Percentiles rank a stretch among this genome's conserved stretches.
Evolutionary conservation across 176 grass and related monocot species (phyloP).

Genomic region (Bonia amplexicaulis): DNA sequence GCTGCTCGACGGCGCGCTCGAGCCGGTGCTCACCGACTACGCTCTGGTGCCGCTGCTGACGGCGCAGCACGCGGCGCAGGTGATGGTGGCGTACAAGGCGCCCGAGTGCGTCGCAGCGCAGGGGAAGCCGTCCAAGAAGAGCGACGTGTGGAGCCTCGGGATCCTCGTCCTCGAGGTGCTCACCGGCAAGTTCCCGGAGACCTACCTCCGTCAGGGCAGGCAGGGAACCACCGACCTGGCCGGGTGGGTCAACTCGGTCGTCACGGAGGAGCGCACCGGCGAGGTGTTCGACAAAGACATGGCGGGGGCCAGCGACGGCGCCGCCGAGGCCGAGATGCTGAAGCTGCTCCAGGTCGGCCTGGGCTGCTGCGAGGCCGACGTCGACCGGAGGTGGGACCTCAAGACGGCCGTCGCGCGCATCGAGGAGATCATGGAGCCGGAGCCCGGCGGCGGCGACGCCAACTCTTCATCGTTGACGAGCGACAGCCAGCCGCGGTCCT

Average conservation of each 20-base stretch:
- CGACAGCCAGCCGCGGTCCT: background rate
- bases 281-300: slow-evolving; percentile 66
- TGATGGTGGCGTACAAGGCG: slow-evolving; percentile 78
- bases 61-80: slow-evolving; percentile 41
- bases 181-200: slow-evolving; percentile 59
- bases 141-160: slow-evolving; percentile 87
- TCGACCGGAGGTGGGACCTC: slow-evolving; percentile 69
- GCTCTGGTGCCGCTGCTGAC: slow-evolving; percentile 76
- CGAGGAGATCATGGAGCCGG: slow-evolving; percentile 54
- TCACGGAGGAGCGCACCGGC: slow-evolving; percentile 47
- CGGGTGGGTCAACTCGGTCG: slow-evolving; percentile 46
- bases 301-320: background rate
- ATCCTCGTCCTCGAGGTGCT: slow-evolving; percentile 73
- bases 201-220: slow-evolving; percentile 32
- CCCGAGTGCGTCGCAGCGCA: slow-evolving; percentile 51
- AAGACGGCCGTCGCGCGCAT: slow-evolving; percentile 57
- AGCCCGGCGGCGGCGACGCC: background rate
- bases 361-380: slow-evolving; percentile 61
- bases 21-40: slow-evolving; percentile 70
- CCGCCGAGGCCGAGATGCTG: slow-evolving; percentile 39
- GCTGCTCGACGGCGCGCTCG: slow-evolving; percentile 46
- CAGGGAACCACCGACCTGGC: slow-evolving; percentile 44
- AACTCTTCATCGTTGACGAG: background rate
- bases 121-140: slow-evolving; percentile 77
- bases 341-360: slow-evolving; percentile 59